phyloP scores from a whole-genome alignment of 2,329 filamentous ascomycete species.

The Coleophoma cylindrospora region DNA sequence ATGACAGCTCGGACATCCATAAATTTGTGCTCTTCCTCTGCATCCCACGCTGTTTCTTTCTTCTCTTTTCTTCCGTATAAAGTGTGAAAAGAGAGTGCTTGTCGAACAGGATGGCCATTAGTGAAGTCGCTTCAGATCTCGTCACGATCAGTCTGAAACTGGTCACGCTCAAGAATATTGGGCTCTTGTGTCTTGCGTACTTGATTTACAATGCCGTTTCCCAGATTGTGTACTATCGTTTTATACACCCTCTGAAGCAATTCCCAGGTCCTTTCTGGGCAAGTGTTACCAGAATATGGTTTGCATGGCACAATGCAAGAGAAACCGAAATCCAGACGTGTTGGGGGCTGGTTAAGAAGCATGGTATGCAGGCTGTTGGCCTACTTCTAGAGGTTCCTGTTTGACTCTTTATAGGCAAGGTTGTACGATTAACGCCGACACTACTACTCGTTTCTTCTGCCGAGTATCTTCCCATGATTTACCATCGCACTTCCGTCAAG shows the following conservation, averaged over 20 bases:
- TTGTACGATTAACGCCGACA: slow-evolving; percentile 47
- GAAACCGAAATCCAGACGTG: slow-evolving; percentile 38
- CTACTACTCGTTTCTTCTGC: slow-evolving; percentile 48
- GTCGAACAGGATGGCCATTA: too few species aligned
- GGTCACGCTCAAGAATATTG: slow-evolving; percentile 3
- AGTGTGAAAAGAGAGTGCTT: too few species aligned
- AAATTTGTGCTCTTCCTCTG: too few species aligned
- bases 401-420: slow-evolving; percentile 33
- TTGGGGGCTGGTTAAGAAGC: slow-evolving; percentile 38
- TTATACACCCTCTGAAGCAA: slow-evolving; percentile 45
- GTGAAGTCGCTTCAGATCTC: neutral
- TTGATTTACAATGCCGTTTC: slow-evolving; percentile 27
- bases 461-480: slow-evolving; percentile 49
- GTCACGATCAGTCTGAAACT: neutral
- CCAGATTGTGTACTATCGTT: slow-evolving; percentile 43
- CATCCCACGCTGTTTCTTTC: too few species aligned
- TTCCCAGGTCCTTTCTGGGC: slow-evolving; percentile 52
- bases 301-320: slow-evolving; percentile 44
- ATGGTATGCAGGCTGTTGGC: slow-evolving; percentile 31
- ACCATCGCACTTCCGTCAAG: slow-evolving; percentile 50
- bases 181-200: slow-evolving; percentile 4
- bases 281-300: slow-evolving; percentile 47
- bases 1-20: too few species aligned
- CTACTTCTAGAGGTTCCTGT: neutral
- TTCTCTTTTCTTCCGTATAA: too few species aligned